Percentiles rank a stretch among this genome's conserved stretches.
These are phyloP conservation scores for Takashimella koratensis DNA, from an alignment of 1,284 basidiomycete species.

Conservation along the genomic window DNA sequence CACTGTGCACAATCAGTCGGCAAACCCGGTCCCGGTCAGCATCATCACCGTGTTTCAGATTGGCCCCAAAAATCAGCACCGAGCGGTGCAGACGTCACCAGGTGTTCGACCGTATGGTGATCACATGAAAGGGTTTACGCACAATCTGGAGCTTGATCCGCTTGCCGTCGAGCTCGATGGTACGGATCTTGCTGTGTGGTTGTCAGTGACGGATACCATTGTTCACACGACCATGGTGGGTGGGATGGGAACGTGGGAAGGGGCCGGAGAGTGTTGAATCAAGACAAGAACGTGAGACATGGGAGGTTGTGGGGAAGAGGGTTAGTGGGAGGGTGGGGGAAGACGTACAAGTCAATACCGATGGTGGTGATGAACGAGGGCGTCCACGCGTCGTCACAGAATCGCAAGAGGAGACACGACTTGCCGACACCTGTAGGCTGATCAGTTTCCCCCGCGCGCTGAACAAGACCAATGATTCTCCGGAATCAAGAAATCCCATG, in stretches of 20 bases:
- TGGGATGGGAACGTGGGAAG: no score
- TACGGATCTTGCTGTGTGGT: constrained; percentile 73
- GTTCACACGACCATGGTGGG: no score
- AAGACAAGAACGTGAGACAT: no score
- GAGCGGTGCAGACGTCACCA: no score
- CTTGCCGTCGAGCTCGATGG: constrained; percentile 99
- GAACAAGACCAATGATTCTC: background rate
- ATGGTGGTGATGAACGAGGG: constrained; percentile 99
- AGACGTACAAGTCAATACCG: constrained; percentile 54
- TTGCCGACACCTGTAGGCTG: constrained; percentile 79
- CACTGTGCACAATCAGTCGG: constrained; percentile 60
- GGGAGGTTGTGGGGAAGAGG: no score
- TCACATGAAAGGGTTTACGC: constrained; percentile 47
- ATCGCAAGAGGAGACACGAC: constrained; percentile 94
- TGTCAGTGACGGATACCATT: no score
- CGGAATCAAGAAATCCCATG: background rate
- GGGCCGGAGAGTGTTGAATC: no score
- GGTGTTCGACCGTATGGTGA: no score
- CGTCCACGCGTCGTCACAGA: constrained; percentile 99
- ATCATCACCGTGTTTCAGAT: background rate
- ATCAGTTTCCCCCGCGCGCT: background rate
- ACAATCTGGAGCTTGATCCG: constrained; percentile 99
- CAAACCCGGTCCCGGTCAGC: background rate
- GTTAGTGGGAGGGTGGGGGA: background rate
- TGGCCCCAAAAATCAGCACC: background rate